Evolutionary conservation across 805 yeast species (phyloP), one percentile per base, ranked within the genome.

Genomic region (Candida verbasci): DNA sequence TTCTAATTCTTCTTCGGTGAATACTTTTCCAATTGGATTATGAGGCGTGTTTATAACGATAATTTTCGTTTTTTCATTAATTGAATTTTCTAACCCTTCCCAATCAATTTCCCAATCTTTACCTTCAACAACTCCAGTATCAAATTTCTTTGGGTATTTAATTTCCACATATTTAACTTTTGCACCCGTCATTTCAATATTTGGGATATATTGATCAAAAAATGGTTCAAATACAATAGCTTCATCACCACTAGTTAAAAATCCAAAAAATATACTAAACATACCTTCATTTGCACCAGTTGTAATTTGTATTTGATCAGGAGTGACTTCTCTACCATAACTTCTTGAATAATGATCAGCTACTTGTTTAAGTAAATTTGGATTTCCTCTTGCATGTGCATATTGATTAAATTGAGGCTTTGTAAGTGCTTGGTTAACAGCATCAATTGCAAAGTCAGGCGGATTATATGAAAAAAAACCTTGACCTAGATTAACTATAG

Each of bases 251-350:
- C 79, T 76, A 30, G 85, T 74, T 45, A 93, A 62, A 48, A 88
- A 82, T 0, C 94, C 98, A 40, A 87, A 82, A 55, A 89, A 80
- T 3, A 83, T 78, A 2, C 96, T 64, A 36, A 86, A 71, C 70
- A 93, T 85, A 24, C 97, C 97, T 63, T 93, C 97, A 53, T 93
- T 93, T 30, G 98, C 98, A 38, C 98, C 98, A 1, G 97, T 88
- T 30, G 96, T 86, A 26, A 91, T 82, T 38, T 82, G 77, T 28
- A 93, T 70, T 53, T 87, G 84, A 27, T 72, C 65, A 14, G 76
- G 69, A 17, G 72, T 68, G 15, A 87, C 62, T 17, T 64, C 58
- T 35, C 82, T 68, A 14, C 77, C 78, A 46, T 80, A 83, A 30
- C 72, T 70, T 30, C 83, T 79, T 16, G 86, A 67, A 63, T 91